These are phyloP conservation scores for Microdochium trichocladiopsis DNA, from an alignment of 2,329 filamentous ascomycete species.

Conservation along the genomic window DNA sequence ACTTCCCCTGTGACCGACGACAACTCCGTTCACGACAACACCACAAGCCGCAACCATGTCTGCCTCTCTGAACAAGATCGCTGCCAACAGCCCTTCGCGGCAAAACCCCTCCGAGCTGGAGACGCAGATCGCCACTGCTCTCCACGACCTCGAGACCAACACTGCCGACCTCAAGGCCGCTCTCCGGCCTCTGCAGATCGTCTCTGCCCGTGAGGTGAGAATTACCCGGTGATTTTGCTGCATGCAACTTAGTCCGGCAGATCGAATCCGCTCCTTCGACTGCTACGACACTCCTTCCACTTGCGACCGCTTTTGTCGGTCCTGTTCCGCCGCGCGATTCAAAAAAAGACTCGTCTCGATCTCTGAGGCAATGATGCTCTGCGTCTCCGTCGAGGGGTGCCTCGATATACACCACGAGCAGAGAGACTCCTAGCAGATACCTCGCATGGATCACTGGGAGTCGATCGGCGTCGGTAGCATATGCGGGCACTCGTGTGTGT, in stretches of 20 bases:
- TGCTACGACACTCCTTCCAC: constrained; percentile 2
- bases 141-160: constrained; percentile 99
- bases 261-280: constrained; percentile 1
- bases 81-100: constrained; percentile 92
- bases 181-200: constrained; percentile 96
- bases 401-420: neutral
- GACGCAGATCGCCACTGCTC: constrained; percentile 91
- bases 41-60: constrained; percentile 48
- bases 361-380: neutral
- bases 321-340: constrained; percentile 5
- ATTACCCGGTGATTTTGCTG: constrained; percentile 9
- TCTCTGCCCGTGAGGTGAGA: constrained; percentile 99
- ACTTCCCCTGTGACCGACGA: constrained; percentile 5
- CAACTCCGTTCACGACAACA: constrained; percentile 5
- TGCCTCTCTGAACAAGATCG: constrained; percentile 93
- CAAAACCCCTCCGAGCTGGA: constrained; percentile 96
- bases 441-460: neutral
- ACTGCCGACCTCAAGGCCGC: constrained; percentile 95
- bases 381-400: neutral
- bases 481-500: neutral
- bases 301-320: constrained; percentile 1
- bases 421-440: neutral
- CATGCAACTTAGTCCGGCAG: neutral
- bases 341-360: constrained; percentile 8
- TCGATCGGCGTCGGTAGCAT: neutral